These are phyloP conservation scores for Lactarius evosmus DNA, from an alignment of 768 basidiomycete genomes.

Conservation along the genomic window DNA sequence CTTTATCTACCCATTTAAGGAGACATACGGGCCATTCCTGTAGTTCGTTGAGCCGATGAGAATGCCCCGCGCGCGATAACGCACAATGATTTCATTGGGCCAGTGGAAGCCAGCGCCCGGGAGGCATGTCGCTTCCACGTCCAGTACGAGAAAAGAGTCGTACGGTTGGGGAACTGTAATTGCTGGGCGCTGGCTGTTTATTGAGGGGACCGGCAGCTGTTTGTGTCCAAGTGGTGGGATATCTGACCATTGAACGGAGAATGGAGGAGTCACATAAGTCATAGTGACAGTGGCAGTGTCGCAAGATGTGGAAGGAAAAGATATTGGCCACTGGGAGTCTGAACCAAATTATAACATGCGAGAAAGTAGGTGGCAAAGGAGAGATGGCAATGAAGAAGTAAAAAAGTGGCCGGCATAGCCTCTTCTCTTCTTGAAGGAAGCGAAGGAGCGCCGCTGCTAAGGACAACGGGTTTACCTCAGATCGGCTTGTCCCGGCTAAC, in stretches of 20 bases:
- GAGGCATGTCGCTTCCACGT: slow-evolving; percentile 84
- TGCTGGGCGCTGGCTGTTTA: neutral
- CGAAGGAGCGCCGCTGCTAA: neutral
- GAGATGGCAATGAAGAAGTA: too few species aligned
- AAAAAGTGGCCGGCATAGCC: neutral
- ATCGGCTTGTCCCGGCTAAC: slow-evolving; percentile 4
- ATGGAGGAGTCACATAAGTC: slow-evolving; percentile 7
- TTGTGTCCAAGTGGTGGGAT: neutral
- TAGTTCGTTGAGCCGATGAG: slow-evolving; percentile 15
- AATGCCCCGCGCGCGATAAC: slow-evolving; percentile 33
- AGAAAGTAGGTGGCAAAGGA: neutral
- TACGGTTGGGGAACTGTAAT: slow-evolving; percentile 45
- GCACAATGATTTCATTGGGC: slow-evolving; percentile 94
- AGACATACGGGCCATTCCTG: slow-evolving; percentile 95
- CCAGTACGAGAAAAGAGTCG: slow-evolving; percentile 82
- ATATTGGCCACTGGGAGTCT: slow-evolving; percentile 8
- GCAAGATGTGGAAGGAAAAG: slow-evolving; percentile 1
- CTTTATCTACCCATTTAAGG: slow-evolving; percentile 73
- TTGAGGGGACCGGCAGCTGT: slow-evolving; percentile 8
- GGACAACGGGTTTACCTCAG: neutral
- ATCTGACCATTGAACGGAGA: slow-evolving; percentile 9
- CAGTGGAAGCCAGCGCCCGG: slow-evolving; percentile 69
- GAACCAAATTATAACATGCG: slow-evolving; percentile 20
- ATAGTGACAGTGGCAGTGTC: slow-evolving; percentile 18
- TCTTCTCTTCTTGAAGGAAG: neutral